Percentiles rank a stretch among this genome's conserved stretches.
Evolutionary conservation across 208 protist species (phyloP).

Genomic region (Wallacemonas sp.): DNA sequence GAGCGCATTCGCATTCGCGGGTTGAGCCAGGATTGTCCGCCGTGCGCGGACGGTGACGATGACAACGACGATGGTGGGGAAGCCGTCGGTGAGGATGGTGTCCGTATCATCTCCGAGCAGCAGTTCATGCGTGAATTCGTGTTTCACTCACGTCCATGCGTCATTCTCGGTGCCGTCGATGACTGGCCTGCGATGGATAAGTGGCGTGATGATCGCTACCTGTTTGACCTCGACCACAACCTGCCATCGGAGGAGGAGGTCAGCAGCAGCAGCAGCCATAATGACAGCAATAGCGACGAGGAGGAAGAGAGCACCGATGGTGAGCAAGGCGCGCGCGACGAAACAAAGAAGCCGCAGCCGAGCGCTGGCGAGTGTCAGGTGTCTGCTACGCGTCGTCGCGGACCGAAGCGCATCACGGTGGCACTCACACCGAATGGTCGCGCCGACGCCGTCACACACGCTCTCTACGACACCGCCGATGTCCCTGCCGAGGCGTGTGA

Average conservation of each 20-base stretch:
- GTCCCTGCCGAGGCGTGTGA: slow-evolving; percentile 21
- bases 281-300: slow-evolving; percentile 13
- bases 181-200: slow-evolving; percentile 68
- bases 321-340: background rate
- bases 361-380: too few species aligned
- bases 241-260: slow-evolving; percentile 33
- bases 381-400: slow-evolving; percentile 6
- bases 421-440: slow-evolving; percentile 91
- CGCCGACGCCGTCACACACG: slow-evolving; percentile 83
- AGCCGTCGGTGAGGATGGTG: slow-evolving; percentile 2
- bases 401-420: slow-evolving; percentile 65
- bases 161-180: slow-evolving; percentile 73
- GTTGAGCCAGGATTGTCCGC: slow-evolving; percentile 40
- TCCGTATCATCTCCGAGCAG: slow-evolving; percentile 56
- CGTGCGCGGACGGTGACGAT: background rate
- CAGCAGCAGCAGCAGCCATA: slow-evolving; percentile 14
- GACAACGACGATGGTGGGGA: background rate
- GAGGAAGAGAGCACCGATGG: background rate
- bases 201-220: slow-evolving; percentile 74
- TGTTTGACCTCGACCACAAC: slow-evolving; percentile 69
- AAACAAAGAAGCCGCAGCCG: background rate
- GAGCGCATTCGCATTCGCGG: slow-evolving; percentile 70
- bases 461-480: slow-evolving; percentile 49
- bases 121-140: slow-evolving; percentile 88
- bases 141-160: slow-evolving; percentile 74